Base-by-base conservation (phyloP, 1,284 basidiomycete genomes). In the Pseudozyma thailandica region DNA sequence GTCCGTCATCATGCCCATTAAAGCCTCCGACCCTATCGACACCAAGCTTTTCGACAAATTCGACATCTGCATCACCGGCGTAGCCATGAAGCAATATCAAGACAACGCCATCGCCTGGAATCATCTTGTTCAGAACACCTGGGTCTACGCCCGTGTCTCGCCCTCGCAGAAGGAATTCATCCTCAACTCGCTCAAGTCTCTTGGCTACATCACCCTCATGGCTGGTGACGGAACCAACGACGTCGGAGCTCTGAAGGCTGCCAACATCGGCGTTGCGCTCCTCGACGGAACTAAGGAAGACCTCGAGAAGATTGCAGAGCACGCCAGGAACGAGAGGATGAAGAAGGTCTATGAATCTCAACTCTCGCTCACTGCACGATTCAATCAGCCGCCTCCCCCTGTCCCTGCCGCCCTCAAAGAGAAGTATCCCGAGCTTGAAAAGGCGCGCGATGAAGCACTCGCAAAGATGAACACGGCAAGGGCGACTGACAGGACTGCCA, bases 211-310 rank as follows among this genome's bases (percentile, higher is more conserved):
- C 31, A 82, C 81, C 5, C 66, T 82, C 33, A 82, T 82, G 81
- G 81, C 80, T 5, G 81, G 81, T 39, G 81, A 82, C 56, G 81
- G 81, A 5, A 82, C 81, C 25, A 82, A 82, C 61, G 81, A 82
- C 41, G 81, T 82, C 1, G 81, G 81, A 13, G 81, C 81, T 23
- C 75, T 82, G 37, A 82, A 82, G 56, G 78, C 75, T 47, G 79
- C 81, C 50, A 80, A 82, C 71, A 79, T 82, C 35, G 81, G 81
- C 35, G 76, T 82, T 15, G 81, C 81, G 10, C 62, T 82, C 26
- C 69, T 82, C 18, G 81, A 82, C 49, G 81, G 81, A 20, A 74
- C 81, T n/a, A 74, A 70, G 0, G 80, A 82, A 25, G 81, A 82
- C 50, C 46, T 82, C 21, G 37, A 61, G 41, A 80, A 79, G 71